phyloP scores from a whole-genome alignment of 1,284 basidiomycete species.

The Trametes pubescens region DNA sequence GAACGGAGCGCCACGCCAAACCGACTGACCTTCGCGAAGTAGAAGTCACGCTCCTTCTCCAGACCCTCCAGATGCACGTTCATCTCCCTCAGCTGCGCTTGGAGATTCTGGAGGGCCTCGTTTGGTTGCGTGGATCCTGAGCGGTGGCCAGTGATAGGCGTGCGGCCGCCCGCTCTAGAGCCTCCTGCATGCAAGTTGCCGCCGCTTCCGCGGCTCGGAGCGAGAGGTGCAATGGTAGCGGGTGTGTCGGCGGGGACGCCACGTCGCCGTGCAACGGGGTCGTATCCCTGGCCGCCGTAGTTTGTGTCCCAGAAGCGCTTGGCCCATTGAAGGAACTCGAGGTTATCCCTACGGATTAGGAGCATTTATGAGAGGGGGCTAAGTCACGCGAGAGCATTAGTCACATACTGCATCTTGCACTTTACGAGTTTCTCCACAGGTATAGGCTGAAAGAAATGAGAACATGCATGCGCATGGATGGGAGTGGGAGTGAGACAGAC shows the following conservation, averaged over 20 bases:
- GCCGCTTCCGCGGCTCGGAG: constrained; percentile 47
- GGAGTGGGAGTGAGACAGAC: constrained; percentile 51
- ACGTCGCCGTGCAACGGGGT: constrained; percentile 83
- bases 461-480: constrained; percentile 16
- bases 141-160: constrained; percentile 73
- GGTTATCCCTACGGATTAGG: constrained; percentile 78
- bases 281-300: constrained; percentile 90
- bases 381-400: constrained; percentile 32
- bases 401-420: constrained; percentile 98
- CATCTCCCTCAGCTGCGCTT: constrained; percentile 86
- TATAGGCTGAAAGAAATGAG: constrained; percentile 73
- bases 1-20: not conserved
- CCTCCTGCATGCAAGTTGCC: constrained; percentile 46
- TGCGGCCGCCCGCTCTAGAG: constrained; percentile 65
- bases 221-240: constrained; percentile 78
- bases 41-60: constrained; percentile 97
- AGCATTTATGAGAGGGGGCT: constrained; percentile 16
- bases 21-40: constrained; percentile 89
- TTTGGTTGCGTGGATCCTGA: constrained; percentile 66
- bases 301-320: constrained; percentile 97
- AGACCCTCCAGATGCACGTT: constrained; percentile 85
- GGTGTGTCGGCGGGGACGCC: constrained; percentile 80
- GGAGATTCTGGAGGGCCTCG: constrained; percentile 70
- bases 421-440: constrained; percentile 92
- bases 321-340: constrained; percentile 98